Conservation (phyloP, 495 filamentous ascomycete genomes). For the Hypoxylon crocopeplum region DNA sequence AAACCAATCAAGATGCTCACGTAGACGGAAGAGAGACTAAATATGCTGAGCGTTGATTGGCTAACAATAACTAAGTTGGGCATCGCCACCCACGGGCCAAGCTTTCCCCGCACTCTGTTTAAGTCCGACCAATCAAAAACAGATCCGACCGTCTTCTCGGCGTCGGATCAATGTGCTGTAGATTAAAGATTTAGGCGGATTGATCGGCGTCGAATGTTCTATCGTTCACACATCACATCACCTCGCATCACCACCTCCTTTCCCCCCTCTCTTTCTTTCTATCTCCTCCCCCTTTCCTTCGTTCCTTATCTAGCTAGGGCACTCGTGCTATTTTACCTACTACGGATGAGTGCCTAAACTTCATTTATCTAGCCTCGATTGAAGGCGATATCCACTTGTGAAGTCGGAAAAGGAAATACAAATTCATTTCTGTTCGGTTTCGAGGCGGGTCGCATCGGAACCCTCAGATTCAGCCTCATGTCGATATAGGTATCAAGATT, state of each 20-base stretch:
- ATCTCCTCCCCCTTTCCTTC: background rate
- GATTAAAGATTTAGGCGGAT: conserved; percentile 29
- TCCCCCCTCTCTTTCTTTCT: background rate
- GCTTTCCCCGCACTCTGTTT: conserved; percentile 31
- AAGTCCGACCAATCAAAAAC: conserved; percentile 14
- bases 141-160: conserved; percentile 1
- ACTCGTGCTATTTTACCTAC: background rate
- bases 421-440: conserved; percentile 6
- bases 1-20: no score
- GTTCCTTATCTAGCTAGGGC: background rate
- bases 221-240: conserved; percentile 22
- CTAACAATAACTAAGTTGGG: conserved; percentile 1
- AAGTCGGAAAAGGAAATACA: background rate
- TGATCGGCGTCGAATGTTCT: conserved; percentile 34
- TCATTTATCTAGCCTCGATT: conserved; percentile 11
- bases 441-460: conserved; percentile 19
- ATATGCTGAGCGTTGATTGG: conserved; percentile 19
- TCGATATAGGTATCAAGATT: conserved; percentile 12
- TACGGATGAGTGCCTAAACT: conserved; percentile 17
- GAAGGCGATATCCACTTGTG: conserved; percentile 1
- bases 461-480: conserved; percentile 20
- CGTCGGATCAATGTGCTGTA: conserved; percentile 30
- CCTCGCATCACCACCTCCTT: conserved; percentile 22
- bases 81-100: conserved; percentile 18
- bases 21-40: background rate